Percentiles rank a stretch among this genome's conserved stretches.
Conservation (phyloP, 257 asterid genomes). For the Plantago ovata region DNA sequence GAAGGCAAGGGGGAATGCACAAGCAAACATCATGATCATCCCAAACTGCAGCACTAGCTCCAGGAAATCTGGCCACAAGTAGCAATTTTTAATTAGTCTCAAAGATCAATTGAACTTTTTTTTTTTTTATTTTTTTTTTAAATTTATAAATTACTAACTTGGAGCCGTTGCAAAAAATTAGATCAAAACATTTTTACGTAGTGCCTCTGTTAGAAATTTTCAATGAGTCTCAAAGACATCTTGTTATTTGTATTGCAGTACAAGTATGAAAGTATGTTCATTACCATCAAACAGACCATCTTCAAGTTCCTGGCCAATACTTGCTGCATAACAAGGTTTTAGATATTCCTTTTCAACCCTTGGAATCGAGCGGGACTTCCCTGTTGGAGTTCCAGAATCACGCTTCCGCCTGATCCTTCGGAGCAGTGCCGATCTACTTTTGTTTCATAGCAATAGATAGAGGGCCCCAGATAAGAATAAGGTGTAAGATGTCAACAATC, state of each 20-base stretch:
- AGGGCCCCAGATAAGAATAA: too few species aligned
- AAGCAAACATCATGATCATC: conserved; percentile 97
- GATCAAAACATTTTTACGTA: too few species aligned
- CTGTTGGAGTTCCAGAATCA: conserved; percentile 39
- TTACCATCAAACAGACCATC: conserved; percentile 98
- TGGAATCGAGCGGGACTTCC: conserved; percentile 46
- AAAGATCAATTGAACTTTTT: not conserved
- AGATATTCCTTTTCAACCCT: conserved; percentile 87
- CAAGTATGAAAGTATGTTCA: not conserved
- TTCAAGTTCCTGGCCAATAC: conserved; percentile 83
- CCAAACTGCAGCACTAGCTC: conserved; percentile 97
- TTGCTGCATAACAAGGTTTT: conserved; percentile 82
- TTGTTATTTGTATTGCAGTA: not conserved
- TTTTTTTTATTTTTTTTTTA: too few species aligned
- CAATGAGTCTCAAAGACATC: too few species aligned
- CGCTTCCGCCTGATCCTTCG: conserved; percentile 65
- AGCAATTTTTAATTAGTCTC: conserved; percentile 7
- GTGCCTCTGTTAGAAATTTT: too few species aligned
- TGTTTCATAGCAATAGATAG: conserved; percentile 6
- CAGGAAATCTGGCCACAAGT: conserved; percentile 64
- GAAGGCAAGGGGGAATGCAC: conserved; percentile 94
- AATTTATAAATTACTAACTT: too few species aligned
- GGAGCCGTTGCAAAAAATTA: too few species aligned
- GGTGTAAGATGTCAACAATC: conserved; percentile 10
- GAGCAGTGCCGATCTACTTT: conserved; percentile 17